Evolutionary conservation across 331 rosid genomes (phyloP), one percentile per base, ranked within the genome.

Genomic region (Cydonia oblonga): DNA sequence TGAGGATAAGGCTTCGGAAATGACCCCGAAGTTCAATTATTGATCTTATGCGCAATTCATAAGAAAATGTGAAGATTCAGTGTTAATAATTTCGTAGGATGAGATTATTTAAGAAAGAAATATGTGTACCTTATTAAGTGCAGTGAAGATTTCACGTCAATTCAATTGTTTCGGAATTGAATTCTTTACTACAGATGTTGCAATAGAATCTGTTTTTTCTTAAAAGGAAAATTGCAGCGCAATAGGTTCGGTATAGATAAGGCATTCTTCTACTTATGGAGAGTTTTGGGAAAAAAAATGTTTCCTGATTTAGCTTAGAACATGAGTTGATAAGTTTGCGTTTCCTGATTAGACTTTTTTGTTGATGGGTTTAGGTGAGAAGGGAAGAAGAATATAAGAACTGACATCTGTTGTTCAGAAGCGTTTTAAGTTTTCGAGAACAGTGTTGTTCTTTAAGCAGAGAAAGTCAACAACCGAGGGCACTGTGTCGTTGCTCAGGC

Each of bases 401-500:
- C 70, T 84, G 61, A 76, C 91, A 66, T 84, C 89, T 52, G 79
- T 84, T 80, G 86, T 84, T 82, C 89, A 84, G 86, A 87, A 87
- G 76, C 88, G 89, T 54, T 84, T 87, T 40, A 82, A 87, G 74
- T 82, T 87, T 40, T 87, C 84, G 91, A 84, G 76, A 80, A 87
- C 80, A 78, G 81, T 46, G 88, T 87, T 53, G 91, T 84, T 76
- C 87, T 84, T 9, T 84, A 82, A 74, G 91, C 87, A n/a, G 86
- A 87, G 81, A 82, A 87, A 58, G 89, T 87, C 74, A 87, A 84
- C 78, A 84, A 87, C 83, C 61, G 86, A 66, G 91, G 89, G 68
- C 89, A 84, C 20, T 87, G 87, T 77, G 91, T 87, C 73, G 78
- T 84, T 67, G 89, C 86, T 49, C 83, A 82, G 87, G 89, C 89